Base-by-base conservation (phyloP, 805 yeast species). In the Torulaspora gathmanii region DNA sequence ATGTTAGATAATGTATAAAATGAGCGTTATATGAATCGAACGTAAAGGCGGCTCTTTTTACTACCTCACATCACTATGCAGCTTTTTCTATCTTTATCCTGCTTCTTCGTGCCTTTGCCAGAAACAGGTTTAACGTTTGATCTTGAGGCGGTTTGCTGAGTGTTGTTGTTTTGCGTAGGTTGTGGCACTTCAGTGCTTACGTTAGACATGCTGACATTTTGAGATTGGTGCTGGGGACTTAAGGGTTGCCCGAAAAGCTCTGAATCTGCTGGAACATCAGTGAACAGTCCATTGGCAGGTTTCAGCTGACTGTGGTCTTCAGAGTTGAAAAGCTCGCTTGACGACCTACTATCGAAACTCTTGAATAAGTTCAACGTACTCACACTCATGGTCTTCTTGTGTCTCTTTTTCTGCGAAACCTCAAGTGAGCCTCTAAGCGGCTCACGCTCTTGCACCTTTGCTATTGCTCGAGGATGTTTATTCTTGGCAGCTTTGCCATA, bases 401-500 rank as follows among this genome's bases (percentile, higher is more conserved):
- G 53, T 44, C 40, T 34, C 35, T 37, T 40, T 16, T 33, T 49
- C 5, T 25, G 8, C 10, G 27, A n/a, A 6, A 36, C 43, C 29
- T 25, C 33, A 28, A 13, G 42, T 16, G 15, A 35, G 28, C 23
- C 33, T 13, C 16, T 29, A 11, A 20, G 26, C 9, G 38, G 40
- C 36, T n/a, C 49, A 13, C 22, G 35, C 33, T 37, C 44, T 16
- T 42, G 37, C 15, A 72, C 37, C 48, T 70, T 72, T 20, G 64
- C 65, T 17, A 64, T 55, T 1, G 85, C 85, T 41, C 77, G 68
- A 40, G 67, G 68, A 52, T 78, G 78, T 6, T 80, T 78, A 37
- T 75, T 74, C 37, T 77, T 77, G 2, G 86, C 87, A 0, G 96
- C 96, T 50, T 72, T 73, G 30, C 71, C 70, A 57, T 81, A 86